A percentile compares a stretch with the other conserved stretches of the same genome.
phyloP scores from a whole-genome alignment of 768 basidiomycete genomes.

The Termitomyces heimii region DNA sequence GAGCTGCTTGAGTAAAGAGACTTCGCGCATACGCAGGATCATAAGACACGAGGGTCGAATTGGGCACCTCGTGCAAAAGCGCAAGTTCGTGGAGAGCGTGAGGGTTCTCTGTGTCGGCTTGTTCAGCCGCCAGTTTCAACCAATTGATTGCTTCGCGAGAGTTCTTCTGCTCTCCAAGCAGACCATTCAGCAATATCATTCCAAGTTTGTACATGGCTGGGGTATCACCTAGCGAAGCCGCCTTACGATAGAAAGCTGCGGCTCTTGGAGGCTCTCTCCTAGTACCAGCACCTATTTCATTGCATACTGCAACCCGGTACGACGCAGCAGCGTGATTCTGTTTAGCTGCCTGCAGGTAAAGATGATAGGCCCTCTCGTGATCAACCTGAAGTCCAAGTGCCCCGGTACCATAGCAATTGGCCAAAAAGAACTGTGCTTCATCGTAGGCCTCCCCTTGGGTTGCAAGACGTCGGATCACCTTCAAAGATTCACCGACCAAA shows the following conservation, averaged over 20 bases:
- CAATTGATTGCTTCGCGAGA: conserved; percentile 90
- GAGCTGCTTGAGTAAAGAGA: conserved; percentile 85
- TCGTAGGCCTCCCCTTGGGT: conserved; percentile 89
- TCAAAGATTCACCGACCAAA: conserved; percentile 83
- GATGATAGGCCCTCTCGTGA: conserved; percentile 95
- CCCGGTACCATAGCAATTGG: conserved; percentile 95
- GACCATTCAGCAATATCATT: conserved; percentile 89
- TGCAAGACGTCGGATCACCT: conserved; percentile 88
- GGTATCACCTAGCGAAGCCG: conserved; percentile 93
- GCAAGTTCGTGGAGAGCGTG: conserved; percentile 97
- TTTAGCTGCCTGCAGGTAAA: conserved; percentile 95
- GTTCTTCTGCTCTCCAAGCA: conserved; percentile 78
- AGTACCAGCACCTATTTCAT: conserved; percentile 97
- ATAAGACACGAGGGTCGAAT: conserved; percentile 61
- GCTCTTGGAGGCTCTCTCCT: conserved; percentile 83
- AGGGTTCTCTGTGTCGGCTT: conserved; percentile 97
- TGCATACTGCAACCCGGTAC: conserved; percentile 97
- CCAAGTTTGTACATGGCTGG: conserved; percentile 99
- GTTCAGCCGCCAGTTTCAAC: conserved; percentile 91
- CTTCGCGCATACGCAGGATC: conserved; percentile 82
- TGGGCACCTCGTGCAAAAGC: conserved; percentile 69
- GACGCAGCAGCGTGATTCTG: conserved; percentile 94
- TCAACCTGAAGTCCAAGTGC: conserved; percentile 94
- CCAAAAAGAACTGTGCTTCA: conserved; percentile 98
- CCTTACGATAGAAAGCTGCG: conserved; percentile 93